Conservation (phyloP, 1,284 basidiomycete species). For the Laetiporus sulphureus region DNA sequence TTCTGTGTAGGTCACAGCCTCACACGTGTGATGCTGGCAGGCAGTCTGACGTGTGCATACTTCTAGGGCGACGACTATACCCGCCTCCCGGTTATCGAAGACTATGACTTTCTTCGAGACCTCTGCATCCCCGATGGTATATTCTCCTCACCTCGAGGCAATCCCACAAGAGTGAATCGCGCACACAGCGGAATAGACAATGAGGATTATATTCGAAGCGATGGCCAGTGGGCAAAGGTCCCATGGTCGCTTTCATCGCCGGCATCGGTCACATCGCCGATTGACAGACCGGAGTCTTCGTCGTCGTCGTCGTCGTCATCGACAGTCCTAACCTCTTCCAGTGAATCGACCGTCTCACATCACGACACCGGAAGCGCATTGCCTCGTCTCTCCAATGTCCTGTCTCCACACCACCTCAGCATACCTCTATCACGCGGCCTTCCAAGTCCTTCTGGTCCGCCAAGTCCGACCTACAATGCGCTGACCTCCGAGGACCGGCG, state of each 20-base stretch:
- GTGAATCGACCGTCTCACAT: conserved; percentile 15
- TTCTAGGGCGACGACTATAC: conserved; percentile 58
- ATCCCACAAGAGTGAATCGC: conserved; percentile 36
- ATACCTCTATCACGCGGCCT: conserved; percentile 17
- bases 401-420: conserved; percentile 20
- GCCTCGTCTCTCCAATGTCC: conserved; percentile 38
- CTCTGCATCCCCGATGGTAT: conserved; percentile 57
- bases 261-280: conserved; percentile 24
- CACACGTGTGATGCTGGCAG: conserved; percentile 4
- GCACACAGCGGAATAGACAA: background rate
- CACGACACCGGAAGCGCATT: conserved; percentile 19
- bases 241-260: conserved; percentile 23
- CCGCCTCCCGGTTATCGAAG: conserved; percentile 58
- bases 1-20: conserved; percentile 47
- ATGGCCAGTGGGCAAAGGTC: conserved; percentile 21
- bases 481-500: conserved; percentile 27
- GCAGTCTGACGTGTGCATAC: conserved; percentile 7
- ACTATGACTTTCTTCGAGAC: conserved; percentile 60
- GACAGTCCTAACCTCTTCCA: conserved; percentile 21
- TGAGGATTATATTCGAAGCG: conserved; percentile 19
- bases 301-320: conserved; percentile 33
- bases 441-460: conserved; percentile 9
- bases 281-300: conserved; percentile 26
- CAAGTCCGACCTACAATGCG: conserved; percentile 21
- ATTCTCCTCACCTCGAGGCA: conserved; percentile 58